Base-by-base conservation (phyloP, 768 basidiomycete genomes). In the Dentipellis fragilis region DNA sequence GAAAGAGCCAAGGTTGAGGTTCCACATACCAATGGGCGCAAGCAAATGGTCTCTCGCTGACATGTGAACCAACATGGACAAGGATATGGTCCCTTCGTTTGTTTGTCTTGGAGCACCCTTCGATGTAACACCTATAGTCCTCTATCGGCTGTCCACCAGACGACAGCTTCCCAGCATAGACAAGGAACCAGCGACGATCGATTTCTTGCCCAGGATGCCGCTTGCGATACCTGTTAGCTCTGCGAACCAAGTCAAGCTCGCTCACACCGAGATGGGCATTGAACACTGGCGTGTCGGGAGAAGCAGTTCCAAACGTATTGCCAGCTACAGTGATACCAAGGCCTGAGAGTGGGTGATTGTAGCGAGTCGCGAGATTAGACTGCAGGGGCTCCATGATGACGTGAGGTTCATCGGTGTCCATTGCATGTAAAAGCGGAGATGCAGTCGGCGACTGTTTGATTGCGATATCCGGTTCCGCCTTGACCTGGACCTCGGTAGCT, bases 31-130 rank as follows among this genome's bases (percentile, higher is more conserved):
- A 88, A 61, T 77, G 64, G n/a, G 71, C 62, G 60, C 86, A 88
- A 49, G 75, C 71, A 66, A 81, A 87, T 4, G 80, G 83, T 59
- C 84, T 69, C 62, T 86, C 81, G 57, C 84, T 80, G 51, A 88
- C 73, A 64, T 88, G 86, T 16, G 81, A 80, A 34, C 85, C 84
- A 35, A 88, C 76, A 57, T 88, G 86, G 38, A 85, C 84, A 34
- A 86, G 65, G 58, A 88, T 88, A 59, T 88, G 86, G 64, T 88
- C 86, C 54, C 81, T 72, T 55, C 86, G 74, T 67, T 83, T 87
- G 72, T 88, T 88, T 54, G 70, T 73, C 64, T 88, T 85, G 23
- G 71, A 67, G 65, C 86, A 88, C 8, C 82, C 85, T 19, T 72
- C 60, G 42, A 88, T 70, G 62, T 88, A 88, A 62, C 86, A 88